Evolutionary conservation across 208 protist genomes (phyloP).

Genomic region (Lotmaria passim): DNA sequence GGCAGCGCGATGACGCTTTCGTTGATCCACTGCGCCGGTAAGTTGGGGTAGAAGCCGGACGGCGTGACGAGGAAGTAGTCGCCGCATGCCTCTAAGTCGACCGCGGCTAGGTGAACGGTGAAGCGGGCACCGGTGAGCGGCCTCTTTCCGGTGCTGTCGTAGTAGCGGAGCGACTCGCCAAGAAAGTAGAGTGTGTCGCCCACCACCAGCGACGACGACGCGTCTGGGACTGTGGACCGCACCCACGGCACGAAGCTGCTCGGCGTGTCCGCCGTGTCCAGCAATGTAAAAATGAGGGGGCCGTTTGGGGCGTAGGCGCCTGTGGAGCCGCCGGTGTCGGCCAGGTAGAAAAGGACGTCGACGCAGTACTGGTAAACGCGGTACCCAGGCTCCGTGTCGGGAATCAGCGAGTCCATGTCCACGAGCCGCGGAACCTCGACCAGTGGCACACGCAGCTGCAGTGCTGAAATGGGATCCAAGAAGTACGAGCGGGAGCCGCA

Average conservation of each 20-base stretch:
- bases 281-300: constrained; percentile 39
- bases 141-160: not conserved
- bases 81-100: constrained; percentile 1
- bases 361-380: constrained; percentile 55
- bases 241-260: constrained; percentile 25
- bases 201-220: constrained; percentile 1
- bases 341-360: constrained; percentile 35
- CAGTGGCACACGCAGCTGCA: constrained; percentile 50
- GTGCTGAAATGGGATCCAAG: constrained; percentile 42
- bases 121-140: constrained; percentile 28
- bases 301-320: constrained; percentile 20
- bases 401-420: constrained; percentile 28
- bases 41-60: constrained; percentile 1
- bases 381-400: constrained; percentile 18
- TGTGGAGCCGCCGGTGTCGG: constrained; percentile 5
- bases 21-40: constrained; percentile 32
- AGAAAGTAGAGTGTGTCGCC: constrained; percentile 34
- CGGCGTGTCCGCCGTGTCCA: constrained; percentile 32
- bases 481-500: constrained; percentile 53
- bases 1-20: constrained; percentile 32
- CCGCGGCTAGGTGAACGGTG: constrained; percentile 24
- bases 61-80: constrained; percentile 14
- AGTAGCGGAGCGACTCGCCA: constrained; percentile 34
- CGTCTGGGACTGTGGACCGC: not conserved
- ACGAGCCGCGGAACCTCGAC: constrained; percentile 29